phyloP scores from a whole-genome alignment of 2,329 filamentous ascomycete species.

The Aspergillus tanneri region DNA sequence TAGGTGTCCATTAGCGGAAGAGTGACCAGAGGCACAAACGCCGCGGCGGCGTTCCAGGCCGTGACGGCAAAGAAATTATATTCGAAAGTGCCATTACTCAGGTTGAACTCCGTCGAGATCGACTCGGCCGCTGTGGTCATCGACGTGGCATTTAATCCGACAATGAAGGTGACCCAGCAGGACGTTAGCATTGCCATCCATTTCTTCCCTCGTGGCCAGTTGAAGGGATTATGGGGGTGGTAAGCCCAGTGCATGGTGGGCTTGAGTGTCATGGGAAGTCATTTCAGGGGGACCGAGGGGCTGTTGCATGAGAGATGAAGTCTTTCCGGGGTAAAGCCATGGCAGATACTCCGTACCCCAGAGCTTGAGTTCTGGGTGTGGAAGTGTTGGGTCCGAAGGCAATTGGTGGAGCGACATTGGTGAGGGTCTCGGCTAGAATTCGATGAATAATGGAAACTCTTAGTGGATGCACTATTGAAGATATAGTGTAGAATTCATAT shows the following conservation, averaged over 20 bases:
- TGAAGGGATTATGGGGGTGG: conserved; percentile 20
- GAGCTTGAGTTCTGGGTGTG: neutral
- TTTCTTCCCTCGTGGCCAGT: conserved; percentile 19
- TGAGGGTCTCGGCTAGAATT: neutral
- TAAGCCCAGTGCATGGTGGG: conserved; percentile 10
- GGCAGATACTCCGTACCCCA: too few relatives aligned
- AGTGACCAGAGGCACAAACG: conserved; percentile 19
- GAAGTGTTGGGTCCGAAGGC: neutral
- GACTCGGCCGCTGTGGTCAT: conserved; percentile 19
- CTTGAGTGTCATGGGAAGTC: neutral
- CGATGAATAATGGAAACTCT: conserved; percentile 4
- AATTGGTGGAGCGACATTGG: neutral
- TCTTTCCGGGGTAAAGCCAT: too few relatives aligned
- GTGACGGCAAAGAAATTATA: conserved; percentile 24
- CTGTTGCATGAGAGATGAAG: neutral
- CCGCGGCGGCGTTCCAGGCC: conserved; percentile 21
- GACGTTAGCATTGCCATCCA: conserved; percentile 20
- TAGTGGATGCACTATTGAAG: neutral
- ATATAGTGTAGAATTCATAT: too few relatives aligned
- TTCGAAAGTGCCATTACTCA: conserved; percentile 17
- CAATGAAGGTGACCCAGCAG: conserved; percentile 20
- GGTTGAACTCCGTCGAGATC: conserved; percentile 16
- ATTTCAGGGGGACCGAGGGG: neutral
- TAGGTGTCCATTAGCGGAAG: conserved; percentile 24
- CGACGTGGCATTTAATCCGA: conserved; percentile 22